A percentile compares a stretch with the other conserved stretches of the same genome.
These are phyloP conservation scores for Lasiosphaeria miniovina DNA, from an alignment of 495 filamentous ascomycete species.

Conservation along the genomic window DNA sequence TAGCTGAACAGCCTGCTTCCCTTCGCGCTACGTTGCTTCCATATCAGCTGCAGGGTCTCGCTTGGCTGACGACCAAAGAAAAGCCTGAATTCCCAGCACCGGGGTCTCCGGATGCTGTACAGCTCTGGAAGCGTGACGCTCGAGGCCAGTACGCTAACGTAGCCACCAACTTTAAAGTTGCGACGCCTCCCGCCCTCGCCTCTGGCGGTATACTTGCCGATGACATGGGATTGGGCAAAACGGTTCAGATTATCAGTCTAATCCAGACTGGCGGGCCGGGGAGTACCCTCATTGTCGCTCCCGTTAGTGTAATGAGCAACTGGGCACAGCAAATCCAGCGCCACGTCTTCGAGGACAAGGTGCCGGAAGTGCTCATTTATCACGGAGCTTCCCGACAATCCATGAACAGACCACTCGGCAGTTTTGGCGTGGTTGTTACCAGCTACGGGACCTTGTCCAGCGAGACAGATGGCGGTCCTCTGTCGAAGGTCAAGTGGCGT, in stretches of 20 bases:
- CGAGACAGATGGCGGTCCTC: constrained; percentile 40
- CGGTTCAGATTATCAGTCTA: constrained; percentile 79
- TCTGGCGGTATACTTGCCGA: constrained; percentile 87
- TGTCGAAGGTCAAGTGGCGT: constrained; percentile 72
- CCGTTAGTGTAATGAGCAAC: constrained; percentile 88
- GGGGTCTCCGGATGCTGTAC: constrained; percentile 65
- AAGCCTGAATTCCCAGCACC: constrained; percentile 59
- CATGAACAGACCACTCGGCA: constrained; percentile 50
- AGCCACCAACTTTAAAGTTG: constrained; percentile 68
- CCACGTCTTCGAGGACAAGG: constrained; percentile 60
- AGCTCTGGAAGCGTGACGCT: constrained; percentile 70
- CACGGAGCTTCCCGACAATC: constrained; percentile 64
- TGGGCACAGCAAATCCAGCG: constrained; percentile 80
- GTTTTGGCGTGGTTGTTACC: constrained; percentile 76
- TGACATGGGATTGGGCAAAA: constrained; percentile 96
- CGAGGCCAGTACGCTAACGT: constrained; percentile 63
- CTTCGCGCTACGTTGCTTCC: constrained; percentile 68
- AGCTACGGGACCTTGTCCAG: constrained; percentile 66
- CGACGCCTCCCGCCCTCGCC: constrained; percentile 56
- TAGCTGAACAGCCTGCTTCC: constrained; percentile 61
- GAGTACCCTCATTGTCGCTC: constrained; percentile 76
- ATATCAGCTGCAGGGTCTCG: constrained; percentile 81
- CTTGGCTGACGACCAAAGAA: constrained; percentile 80
- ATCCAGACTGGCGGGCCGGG: constrained; percentile 61
- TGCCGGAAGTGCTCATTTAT: constrained; percentile 68